Conservation (phyloP, 768 basidiomycete species). For the Agrocybe chaxingu region DNA sequence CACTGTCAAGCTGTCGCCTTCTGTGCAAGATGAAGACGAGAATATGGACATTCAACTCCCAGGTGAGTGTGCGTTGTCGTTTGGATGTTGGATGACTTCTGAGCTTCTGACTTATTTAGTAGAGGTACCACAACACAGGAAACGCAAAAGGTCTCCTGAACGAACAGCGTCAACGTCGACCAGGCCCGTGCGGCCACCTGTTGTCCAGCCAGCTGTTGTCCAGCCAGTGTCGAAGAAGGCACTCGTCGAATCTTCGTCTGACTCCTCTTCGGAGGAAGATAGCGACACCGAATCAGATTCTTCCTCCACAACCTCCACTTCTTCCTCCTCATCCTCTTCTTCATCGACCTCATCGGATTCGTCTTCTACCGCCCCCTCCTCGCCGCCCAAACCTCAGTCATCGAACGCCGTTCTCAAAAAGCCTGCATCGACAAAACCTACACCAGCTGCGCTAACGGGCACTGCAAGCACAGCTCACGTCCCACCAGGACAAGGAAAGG, state of each 20-base stretch:
- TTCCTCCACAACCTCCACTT: constrained; percentile 18
- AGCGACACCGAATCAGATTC: constrained; percentile 17
- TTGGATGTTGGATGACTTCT: neutral
- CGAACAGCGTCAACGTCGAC: neutral
- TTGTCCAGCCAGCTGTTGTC: neutral
- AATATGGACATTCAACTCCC: constrained; percentile 4
- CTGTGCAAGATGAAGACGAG: constrained; percentile 2
- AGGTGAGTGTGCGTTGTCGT: neutral
- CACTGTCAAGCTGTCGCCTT: constrained; percentile 22
- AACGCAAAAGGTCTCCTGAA: constrained; percentile 21
- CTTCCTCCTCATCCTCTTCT: constrained; percentile 12
- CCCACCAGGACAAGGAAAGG: constrained; percentile 60
- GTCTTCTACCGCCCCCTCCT: constrained; percentile 15
- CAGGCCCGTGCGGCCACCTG: neutral
- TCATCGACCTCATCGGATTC: constrained; percentile 12
- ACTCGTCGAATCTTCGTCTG: neutral
- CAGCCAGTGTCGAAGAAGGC: neutral
- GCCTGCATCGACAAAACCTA: constrained; percentile 11
- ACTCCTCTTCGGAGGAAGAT: constrained; percentile 2
- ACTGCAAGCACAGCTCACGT: constrained; percentile 22
- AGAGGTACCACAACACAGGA: constrained; percentile 13
- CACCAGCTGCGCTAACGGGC: neutral
- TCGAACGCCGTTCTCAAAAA: constrained; percentile 12
- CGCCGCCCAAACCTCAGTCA: constrained; percentile 20
- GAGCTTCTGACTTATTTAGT: neutral